Evolutionary conservation across 352 stramenopile genomes (phyloP).

Genomic region (Poterioochromonas sp.): DNA sequence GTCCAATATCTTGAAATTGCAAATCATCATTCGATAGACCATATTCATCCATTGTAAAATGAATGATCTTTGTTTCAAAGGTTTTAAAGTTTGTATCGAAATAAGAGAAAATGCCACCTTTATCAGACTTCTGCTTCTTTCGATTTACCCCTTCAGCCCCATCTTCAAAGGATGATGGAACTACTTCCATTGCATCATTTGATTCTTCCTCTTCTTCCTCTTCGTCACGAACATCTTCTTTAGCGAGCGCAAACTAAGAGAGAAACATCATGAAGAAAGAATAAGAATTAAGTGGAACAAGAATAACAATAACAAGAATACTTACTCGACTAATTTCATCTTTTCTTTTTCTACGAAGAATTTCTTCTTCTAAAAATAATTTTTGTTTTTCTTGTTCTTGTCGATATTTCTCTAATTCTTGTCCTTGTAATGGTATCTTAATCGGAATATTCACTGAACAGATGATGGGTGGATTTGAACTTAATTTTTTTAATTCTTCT

Average conservation of each 20-base stretch:
- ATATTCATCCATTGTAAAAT: constrained; percentile 18
- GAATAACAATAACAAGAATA: not conserved
- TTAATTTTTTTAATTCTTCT: not conserved
- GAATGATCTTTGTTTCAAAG: not conserved
- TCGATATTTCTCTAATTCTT: not conserved
- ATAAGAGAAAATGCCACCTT: not conserved
- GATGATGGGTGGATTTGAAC: not conserved
- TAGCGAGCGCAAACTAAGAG: not conserved
- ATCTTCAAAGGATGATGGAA: no score
- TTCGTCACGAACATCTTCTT: not conserved
- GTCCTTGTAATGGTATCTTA: not conserved
- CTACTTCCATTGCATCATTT: no score
- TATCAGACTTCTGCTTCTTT: not conserved
- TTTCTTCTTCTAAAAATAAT: not conserved
- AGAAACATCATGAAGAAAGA: not conserved
- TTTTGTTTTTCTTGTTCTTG: not conserved
- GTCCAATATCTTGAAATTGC: constrained; percentile 10
- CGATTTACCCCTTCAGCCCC: not conserved
- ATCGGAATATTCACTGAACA: not conserved
- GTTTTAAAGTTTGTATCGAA: constrained; percentile 1
- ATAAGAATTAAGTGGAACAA: not conserved
- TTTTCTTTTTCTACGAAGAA: not conserved
- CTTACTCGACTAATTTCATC: constrained; percentile 1
- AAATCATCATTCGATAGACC: constrained; percentile 17
- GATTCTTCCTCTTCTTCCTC: constrained; percentile 16